Conservation (phyloP, 2,329 filamentous ascomycete genomes). For the Colletotrichum tropicicola region DNA sequence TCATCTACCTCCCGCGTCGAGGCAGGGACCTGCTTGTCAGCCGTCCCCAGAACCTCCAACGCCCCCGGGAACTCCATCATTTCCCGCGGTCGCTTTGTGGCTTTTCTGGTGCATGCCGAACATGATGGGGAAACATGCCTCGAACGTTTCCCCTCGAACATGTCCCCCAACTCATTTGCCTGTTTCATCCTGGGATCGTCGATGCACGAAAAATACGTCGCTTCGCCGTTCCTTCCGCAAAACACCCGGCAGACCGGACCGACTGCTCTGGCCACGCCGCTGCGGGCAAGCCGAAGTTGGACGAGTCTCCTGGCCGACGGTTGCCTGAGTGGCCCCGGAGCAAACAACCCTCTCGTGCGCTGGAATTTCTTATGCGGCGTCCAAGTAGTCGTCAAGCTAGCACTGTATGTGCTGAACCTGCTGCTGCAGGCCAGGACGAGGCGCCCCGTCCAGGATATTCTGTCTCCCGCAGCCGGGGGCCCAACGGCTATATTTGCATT, state of each 20-base stretch:
- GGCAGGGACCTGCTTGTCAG: background rate
- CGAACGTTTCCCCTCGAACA: background rate
- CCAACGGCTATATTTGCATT: constrained; percentile 14
- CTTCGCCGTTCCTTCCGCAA: background rate
- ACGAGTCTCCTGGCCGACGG: background rate
- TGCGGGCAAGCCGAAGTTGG: background rate
- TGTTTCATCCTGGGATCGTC: constrained; percentile 16
- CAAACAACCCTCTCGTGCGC: background rate
- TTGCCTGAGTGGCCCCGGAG: background rate
- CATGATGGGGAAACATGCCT: background rate
- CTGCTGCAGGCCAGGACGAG: background rate
- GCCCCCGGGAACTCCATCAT: background rate
- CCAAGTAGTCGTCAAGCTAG: background rate
- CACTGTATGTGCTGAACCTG: constrained; percentile 1
- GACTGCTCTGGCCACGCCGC: background rate
- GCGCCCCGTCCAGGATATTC: background rate
- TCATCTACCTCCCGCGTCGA: background rate
- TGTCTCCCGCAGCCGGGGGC: background rate
- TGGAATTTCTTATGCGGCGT: background rate
- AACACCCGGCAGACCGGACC: constrained; percentile 14
- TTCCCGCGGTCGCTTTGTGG: background rate
- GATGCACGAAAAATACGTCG: background rate
- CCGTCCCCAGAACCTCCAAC: background rate
- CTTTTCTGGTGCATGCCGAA: background rate
- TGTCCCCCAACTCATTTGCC: background rate